Evolutionary conservation across 1,139 yeast genomes (phyloP).

Genomic region (Zhuliangozyma parablackwelliae): DNA sequence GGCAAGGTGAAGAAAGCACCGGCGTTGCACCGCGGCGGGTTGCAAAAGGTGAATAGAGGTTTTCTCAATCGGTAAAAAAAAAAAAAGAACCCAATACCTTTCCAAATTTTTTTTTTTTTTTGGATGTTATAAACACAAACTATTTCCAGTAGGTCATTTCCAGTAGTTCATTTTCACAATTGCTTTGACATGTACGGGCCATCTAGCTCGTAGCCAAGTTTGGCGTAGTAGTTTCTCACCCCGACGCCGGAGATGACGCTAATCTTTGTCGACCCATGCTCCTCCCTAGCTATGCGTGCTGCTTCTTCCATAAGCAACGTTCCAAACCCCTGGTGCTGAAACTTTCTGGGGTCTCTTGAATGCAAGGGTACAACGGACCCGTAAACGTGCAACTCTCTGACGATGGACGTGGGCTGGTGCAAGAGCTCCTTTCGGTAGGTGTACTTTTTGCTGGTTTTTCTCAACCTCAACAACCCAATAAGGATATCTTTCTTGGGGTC

Average conservation of each 20-base stretch:
- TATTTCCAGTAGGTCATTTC: too few relatives aligned
- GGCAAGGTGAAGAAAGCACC: constrained; percentile 36
- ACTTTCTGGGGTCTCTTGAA: constrained; percentile 95
- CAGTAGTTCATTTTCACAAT: constrained; percentile 6
- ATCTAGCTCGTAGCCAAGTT: constrained; percentile 84
- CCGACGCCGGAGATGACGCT: constrained; percentile 98
- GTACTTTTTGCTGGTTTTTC: constrained; percentile 85
- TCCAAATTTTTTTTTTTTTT: constrained; percentile 1
- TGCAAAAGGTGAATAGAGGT: constrained; percentile 12
- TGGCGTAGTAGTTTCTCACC: constrained; percentile 90
- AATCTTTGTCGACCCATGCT: constrained; percentile 87
- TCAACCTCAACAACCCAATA: constrained; percentile 81
- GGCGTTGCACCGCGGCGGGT: constrained; percentile 41
- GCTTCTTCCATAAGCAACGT: constrained; percentile 98
- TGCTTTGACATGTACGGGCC: constrained; percentile 88
- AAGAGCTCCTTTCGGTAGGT: constrained; percentile 89
- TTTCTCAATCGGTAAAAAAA: constrained; percentile 9
- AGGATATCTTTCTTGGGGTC: constrained; percentile 96
- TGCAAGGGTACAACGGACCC: constrained; percentile 97
- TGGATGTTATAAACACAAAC: background rate
- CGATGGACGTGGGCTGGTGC: constrained; percentile 82
- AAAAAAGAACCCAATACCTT: too few relatives aligned
- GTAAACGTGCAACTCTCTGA: constrained; percentile 92
- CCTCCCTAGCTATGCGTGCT: constrained; percentile 90
- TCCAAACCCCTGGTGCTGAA: constrained; percentile 99